Evolutionary conservation across 2,329 filamentous ascomycete species (phyloP), one percentile per base, ranked within the genome.

Genomic region (Trichophaea hybrida): DNA sequence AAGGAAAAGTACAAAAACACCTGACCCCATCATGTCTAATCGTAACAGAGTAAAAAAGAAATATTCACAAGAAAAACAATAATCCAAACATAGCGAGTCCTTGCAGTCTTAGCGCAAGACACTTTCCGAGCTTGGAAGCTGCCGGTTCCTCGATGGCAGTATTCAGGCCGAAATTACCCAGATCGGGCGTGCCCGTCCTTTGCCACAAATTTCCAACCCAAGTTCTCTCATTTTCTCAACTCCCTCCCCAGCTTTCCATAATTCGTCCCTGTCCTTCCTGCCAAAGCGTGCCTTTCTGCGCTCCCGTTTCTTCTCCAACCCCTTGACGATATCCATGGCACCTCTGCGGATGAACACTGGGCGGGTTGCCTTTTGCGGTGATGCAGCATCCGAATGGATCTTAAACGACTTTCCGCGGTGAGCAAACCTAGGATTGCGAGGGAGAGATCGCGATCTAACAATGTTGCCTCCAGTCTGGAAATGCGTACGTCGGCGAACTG

Each of bases 241-340:
- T 59, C 93, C 93, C 71, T 88, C 86, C 58, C 93, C 93, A 43
- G 87, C 59, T 52, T 57, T 60, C 50, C 61, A 62, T 54, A 58
- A 12, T 12, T 37, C 55, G 12, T 50, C 55, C 43, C 50, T 48
- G 83, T 64, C 80, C 80, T 67, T 84, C 81, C 69, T 88, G 5
- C 24, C 24, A 17, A 49, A 17, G 15, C 96, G 95, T 73, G 97
- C 90, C 74, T 86, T 89, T 67, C 93, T 86, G 65, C 93, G 84
- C 74, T 93, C 87, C 32, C 90, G 85, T 75, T 95, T 97, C 73
- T 87, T 85, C 75, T 98, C 93, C 1, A 98, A 80, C 6, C 93
- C 93, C 72, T 95, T 94, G 73, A 96, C 87, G 63, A 96, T 98
- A 72, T 97, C 93, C 66, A 98, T 94, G 38, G 93, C 90, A n/a